phyloP scores from a whole-genome alignment of 305 asterid genomes.

The Euphrasia arctica region DNA sequence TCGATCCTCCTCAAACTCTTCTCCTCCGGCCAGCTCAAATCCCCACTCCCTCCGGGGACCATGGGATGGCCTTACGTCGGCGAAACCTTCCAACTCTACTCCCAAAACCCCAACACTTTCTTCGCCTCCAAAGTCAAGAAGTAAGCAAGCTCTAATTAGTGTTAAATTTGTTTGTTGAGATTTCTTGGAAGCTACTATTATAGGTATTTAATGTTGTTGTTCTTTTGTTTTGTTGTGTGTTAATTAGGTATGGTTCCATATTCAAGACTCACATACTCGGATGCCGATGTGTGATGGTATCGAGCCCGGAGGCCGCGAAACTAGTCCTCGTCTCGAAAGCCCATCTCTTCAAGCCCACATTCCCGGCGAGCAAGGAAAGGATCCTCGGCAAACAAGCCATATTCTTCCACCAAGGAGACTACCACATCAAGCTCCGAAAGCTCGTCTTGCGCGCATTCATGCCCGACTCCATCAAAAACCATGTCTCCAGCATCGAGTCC shows the following conservation, averaged over 20 bases:
- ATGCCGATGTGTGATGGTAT: constrained; percentile 74
- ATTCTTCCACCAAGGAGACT: constrained; percentile 76
- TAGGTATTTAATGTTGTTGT: not conserved
- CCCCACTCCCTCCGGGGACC: constrained; percentile 79
- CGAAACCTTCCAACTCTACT: constrained; percentile 71
- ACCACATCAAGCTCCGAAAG: constrained; percentile 58
- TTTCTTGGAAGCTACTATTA: not conserved
- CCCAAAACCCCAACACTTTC: constrained; percentile 71
- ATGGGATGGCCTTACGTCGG: constrained; percentile 87
- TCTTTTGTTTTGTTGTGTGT: not conserved
- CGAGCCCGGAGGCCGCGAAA: constrained; percentile 73
- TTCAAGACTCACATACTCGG: constrained; percentile 81
- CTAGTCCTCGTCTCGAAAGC: constrained; percentile 62
- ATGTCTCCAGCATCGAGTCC: constrained; percentile 49
- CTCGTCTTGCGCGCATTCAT: constrained; percentile 69
- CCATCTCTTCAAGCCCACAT: constrained; percentile 76
- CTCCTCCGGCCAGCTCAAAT: constrained; percentile 29
- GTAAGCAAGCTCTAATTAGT: constrained; percentile 37
- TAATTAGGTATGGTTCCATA: constrained; percentile 62
- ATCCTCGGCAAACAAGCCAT: constrained; percentile 85
- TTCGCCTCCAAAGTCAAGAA: constrained; percentile 71
- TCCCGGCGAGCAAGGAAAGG: constrained; percentile 80
- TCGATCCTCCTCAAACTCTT: constrained; percentile 26
- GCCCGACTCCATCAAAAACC: constrained; percentile 58
- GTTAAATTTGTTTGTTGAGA: no score